Conservation (phyloP, 2,329 filamentous ascomycete genomes). For the Colletotrichum falcatum region DNA sequence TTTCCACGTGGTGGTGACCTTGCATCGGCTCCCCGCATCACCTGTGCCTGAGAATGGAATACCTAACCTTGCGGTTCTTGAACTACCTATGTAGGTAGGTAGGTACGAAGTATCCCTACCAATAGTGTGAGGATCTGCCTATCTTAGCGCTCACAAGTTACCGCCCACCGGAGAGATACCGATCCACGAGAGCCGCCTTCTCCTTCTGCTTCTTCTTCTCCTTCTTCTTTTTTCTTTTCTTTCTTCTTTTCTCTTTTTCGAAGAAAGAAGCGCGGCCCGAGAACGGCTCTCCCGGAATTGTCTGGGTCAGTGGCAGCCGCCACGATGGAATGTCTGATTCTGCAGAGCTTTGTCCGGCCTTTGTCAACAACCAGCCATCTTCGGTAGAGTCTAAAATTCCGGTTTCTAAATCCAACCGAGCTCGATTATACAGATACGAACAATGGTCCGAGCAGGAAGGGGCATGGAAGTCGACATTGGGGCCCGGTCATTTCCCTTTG, state of each 20-base stretch:
- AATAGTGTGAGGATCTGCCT: not conserved
- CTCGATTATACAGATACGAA: not conserved
- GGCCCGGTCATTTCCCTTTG: not conserved
- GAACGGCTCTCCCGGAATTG: not conserved
- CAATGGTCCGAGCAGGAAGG: not conserved
- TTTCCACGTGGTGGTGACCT: constrained; percentile 31
- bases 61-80: not conserved
- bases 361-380: not conserved
- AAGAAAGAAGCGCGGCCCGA: too few relatives aligned
- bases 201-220: too few relatives aligned
- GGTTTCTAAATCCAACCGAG: not conserved
- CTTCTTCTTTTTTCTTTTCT: too few relatives aligned
- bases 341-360: not conserved
- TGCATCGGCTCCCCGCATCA: constrained; percentile 21
- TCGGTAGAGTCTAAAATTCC: not conserved
- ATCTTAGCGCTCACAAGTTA: not conserved
- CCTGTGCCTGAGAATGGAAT: not conserved
- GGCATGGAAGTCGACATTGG: not conserved
- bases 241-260: not conserved
- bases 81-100: not conserved
- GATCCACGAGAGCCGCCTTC: too few relatives aligned
- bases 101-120: too few relatives aligned
- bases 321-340: not conserved
- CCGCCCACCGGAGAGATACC: not conserved
- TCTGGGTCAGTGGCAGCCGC: not conserved